These are phyloP conservation scores for Solanum lycopersicoides DNA, from an alignment of 257 asterid species.

Conservation along the genomic window DNA sequence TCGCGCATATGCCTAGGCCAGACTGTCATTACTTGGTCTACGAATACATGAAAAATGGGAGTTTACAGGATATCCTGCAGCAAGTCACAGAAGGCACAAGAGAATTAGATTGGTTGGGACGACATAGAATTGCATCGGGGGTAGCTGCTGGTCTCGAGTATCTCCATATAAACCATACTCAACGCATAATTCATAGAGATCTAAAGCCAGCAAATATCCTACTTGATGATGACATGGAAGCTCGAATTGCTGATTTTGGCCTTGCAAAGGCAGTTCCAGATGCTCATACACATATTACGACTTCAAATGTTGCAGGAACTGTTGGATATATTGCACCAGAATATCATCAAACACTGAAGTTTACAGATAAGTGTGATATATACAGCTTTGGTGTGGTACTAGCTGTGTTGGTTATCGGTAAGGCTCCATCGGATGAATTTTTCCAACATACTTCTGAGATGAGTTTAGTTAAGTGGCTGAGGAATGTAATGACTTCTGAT, in stretches of 20 bases:
- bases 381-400: background rate
- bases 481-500: background rate
- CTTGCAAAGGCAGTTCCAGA: background rate
- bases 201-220: conserved; percentile 80
- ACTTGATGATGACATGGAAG: conserved; percentile 88
- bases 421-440: background rate
- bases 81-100: conserved; percentile 24
- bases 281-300: background rate
- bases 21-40: conserved; percentile 73
- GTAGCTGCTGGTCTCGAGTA: conserved; percentile 75
- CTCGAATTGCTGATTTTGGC: conserved; percentile 4
- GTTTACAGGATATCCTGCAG: conserved; percentile 55
- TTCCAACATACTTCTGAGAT: background rate
- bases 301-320: background rate
- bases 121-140: conserved; percentile 64
- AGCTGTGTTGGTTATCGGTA: background rate
- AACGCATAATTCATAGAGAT: conserved; percentile 70
- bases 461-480: background rate
- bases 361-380: background rate
- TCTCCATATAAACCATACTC: conserved; percentile 53
- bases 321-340: background rate
- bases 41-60: conserved; percentile 89
- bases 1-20: conserved; percentile 71
- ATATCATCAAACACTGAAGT: background rate
- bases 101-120: conserved; percentile 51